These are phyloP conservation scores for Escovopsis sp. DNA, from an alignment of 2,329 filamentous ascomycete species.

Conservation along the genomic window DNA sequence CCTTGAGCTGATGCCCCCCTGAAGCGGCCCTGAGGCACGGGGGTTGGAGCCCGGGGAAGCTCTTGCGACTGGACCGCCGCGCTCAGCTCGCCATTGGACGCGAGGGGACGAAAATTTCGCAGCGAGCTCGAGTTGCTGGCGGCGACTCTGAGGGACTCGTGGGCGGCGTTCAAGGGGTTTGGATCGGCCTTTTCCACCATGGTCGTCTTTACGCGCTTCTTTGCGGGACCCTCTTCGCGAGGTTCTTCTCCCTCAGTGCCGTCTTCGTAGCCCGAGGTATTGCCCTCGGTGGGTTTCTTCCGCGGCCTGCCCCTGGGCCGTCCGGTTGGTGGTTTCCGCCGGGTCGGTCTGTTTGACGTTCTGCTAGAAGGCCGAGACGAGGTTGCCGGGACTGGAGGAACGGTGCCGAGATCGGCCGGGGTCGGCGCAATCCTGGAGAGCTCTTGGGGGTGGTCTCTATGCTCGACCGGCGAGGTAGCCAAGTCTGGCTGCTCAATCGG, in stretches of 20 bases:
- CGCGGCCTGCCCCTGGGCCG: slow-evolving; percentile 41
- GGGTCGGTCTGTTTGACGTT: slow-evolving; percentile 31
- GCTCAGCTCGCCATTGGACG: slow-evolving; percentile 30
- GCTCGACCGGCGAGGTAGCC: slow-evolving; percentile 12
- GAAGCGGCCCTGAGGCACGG: slow-evolving; percentile 41
- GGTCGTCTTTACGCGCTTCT: slow-evolving; percentile 67
- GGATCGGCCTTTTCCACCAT: slow-evolving; percentile 59
- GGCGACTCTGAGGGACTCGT: slow-evolving; percentile 74
- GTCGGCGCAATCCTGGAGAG: slow-evolving; percentile 21
- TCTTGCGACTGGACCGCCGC: slow-evolving; percentile 47
- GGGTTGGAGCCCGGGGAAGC: slow-evolving; percentile 62
- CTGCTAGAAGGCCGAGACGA: slow-evolving; percentile 46
- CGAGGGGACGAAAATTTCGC: slow-evolving; percentile 65
- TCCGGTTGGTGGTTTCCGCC: slow-evolving; percentile 33
- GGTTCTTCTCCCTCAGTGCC: slow-evolving; percentile 45
- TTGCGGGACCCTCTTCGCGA: slow-evolving; percentile 35
- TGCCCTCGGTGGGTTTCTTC: slow-evolving; percentile 43
- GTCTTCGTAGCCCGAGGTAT: slow-evolving; percentile 62
- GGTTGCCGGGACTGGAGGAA: slow-evolving; percentile 10
- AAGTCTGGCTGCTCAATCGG: slow-evolving; percentile 14
- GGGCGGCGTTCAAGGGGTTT: slow-evolving; percentile 54
- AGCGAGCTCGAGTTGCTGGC: slow-evolving; percentile 83
- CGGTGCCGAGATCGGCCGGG: slow-evolving; percentile 13
- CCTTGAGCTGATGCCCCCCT: slow-evolving; percentile 16
- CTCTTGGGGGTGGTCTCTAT: slow-evolving; percentile 12